Percentiles rank a stretch among this genome's conserved stretches.
Evolutionary conservation across 495 filamentous ascomycete genomes (phyloP).

Genomic region (Haplographium delicatum): DNA sequence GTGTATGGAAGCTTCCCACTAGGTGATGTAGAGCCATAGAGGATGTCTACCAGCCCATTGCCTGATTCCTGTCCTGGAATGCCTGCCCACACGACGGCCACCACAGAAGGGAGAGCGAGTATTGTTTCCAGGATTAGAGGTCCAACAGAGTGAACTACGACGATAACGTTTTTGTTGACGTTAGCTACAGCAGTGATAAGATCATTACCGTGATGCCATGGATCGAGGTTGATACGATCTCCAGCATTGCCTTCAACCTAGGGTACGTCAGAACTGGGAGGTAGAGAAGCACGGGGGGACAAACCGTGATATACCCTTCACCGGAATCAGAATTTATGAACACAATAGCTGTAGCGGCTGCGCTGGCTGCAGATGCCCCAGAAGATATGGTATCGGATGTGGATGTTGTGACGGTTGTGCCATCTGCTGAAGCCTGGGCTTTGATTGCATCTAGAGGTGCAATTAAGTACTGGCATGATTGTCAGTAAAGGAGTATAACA

Average conservation of each 20-base stretch:
- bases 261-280: too few species aligned
- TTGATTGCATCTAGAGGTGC: slow-evolving; percentile 84
- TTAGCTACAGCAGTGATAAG: slow-evolving; percentile 72
- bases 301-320: slow-evolving; percentile 77
- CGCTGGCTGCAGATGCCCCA: slow-evolving; percentile 55
- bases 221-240: slow-evolving; percentile 85
- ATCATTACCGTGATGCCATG: slow-evolving; percentile 76
- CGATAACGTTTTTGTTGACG: slow-evolving; percentile 81
- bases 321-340: slow-evolving; percentile 86
- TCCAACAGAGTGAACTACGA: slow-evolving; percentile 80
- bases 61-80: slow-evolving; percentile 89
- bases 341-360: slow-evolving; percentile 64
- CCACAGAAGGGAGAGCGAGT: slow-evolving; percentile 61
- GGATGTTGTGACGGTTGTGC: slow-evolving; percentile 62
- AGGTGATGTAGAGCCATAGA: slow-evolving; percentile 85
- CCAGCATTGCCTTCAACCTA: slow-evolving; percentile 75
- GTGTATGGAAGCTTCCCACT: slow-evolving; percentile 78
- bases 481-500: slow-evolving; percentile 27
- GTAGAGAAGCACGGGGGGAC: slow-evolving; percentile 37
- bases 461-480: slow-evolving; percentile 80
- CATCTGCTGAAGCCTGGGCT: slow-evolving; percentile 56
- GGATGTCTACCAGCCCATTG: slow-evolving; percentile 80
- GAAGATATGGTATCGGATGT: slow-evolving; percentile 68
- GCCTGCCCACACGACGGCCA: slow-evolving; percentile 81
- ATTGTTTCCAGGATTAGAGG: slow-evolving; percentile 76